Evolutionary conservation across 495 filamentous ascomycete genomes (phyloP).

Genomic region (Aspergillus wentii): DNA sequence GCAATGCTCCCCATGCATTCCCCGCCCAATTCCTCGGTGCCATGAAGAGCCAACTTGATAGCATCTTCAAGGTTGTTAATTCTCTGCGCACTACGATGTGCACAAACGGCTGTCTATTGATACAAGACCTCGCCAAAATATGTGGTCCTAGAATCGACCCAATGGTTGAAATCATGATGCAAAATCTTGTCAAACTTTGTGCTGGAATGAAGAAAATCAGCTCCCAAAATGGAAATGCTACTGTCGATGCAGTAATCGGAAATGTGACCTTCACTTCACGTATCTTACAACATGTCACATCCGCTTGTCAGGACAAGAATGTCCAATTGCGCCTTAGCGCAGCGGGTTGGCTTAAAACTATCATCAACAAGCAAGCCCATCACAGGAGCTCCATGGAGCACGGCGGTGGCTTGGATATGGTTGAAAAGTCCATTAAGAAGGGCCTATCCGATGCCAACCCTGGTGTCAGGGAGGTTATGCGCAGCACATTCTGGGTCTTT

Average conservation of each 20-base stretch:
- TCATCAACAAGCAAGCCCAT: constrained; percentile 71
- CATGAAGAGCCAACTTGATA: constrained; percentile 74
- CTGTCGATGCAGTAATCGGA: constrained; percentile 69
- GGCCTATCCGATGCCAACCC: constrained; percentile 84
- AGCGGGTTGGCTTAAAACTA: constrained; percentile 75
- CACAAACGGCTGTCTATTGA: constrained; percentile 73
- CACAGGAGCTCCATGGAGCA: constrained; percentile 82
- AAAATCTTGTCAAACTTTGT: constrained; percentile 83
- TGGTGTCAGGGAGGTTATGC: constrained; percentile 75
- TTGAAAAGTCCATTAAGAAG: constrained; percentile 85
- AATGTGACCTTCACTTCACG: constrained; percentile 73
- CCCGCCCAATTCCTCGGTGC: constrained; percentile 59
- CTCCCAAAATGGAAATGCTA: constrained; percentile 70
- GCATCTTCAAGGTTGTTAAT: constrained; percentile 80
- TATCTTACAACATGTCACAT: constrained; percentile 76
- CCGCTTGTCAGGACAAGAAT: constrained; percentile 87
- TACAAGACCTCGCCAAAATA: constrained; percentile 78
- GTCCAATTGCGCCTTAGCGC: constrained; percentile 74
- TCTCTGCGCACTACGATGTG: constrained; percentile 87
- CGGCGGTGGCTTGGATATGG: constrained; percentile 68
- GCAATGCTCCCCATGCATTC: constrained; percentile 80
- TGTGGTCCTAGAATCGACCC: constrained; percentile 76
- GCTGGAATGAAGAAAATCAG: constrained; percentile 86
- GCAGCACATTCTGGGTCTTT: constrained; percentile 82
- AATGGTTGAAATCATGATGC: constrained; percentile 86